phyloP scores from a whole-genome alignment of 805 yeast genomes.

The Ogataea corticis region DNA sequence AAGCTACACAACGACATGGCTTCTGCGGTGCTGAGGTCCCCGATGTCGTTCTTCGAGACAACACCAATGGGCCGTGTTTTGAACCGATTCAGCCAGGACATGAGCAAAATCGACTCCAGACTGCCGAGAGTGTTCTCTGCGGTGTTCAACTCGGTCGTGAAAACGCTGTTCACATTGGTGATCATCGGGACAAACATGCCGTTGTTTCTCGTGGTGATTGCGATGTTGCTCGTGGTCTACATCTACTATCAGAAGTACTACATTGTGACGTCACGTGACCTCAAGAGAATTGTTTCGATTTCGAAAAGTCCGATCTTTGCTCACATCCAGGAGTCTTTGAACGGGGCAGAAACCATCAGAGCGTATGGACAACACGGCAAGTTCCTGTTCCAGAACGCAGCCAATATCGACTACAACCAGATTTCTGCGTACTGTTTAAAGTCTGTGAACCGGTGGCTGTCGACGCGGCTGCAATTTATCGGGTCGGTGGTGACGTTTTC shows the following conservation, averaged over 20 bases:
- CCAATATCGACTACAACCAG: slow-evolving; percentile 50
- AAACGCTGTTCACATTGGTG: slow-evolving; percentile 48
- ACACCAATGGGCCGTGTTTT: slow-evolving; percentile 68
- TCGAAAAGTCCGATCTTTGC: slow-evolving; percentile 79
- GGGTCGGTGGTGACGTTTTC: slow-evolving; percentile 56
- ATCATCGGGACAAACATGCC: slow-evolving; percentile 60
- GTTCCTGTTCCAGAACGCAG: slow-evolving; percentile 55
- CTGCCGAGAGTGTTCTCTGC: slow-evolving; percentile 55
- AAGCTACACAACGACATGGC: slow-evolving; percentile 60
- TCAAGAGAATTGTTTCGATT: slow-evolving; percentile 69
- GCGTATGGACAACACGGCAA: slow-evolving; percentile 72
- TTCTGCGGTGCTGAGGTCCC: slow-evolving; percentile 50
- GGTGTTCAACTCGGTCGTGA: slow-evolving; percentile 45
- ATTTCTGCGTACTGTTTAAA: slow-evolving; percentile 50
- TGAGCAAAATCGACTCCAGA: slow-evolving; percentile 54
- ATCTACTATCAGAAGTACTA: slow-evolving; percentile 71
- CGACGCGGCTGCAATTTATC: slow-evolving; percentile 59
- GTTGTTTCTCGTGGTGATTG: slow-evolving; percentile 47
- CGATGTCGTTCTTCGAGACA: slow-evolving; percentile 68
- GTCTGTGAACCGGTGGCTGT: slow-evolving; percentile 65
- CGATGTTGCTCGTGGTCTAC: slow-evolving; percentile 54
- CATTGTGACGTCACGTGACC: slow-evolving; percentile 70
- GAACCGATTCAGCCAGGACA: slow-evolving; percentile 66
- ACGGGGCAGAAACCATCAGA: slow-evolving; percentile 74
- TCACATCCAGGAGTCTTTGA: slow-evolving; percentile 76